Evolutionary conservation across 2,329 filamentous ascomycete species (phyloP).

Genomic region (Aspergillus sclerotialis): DNA sequence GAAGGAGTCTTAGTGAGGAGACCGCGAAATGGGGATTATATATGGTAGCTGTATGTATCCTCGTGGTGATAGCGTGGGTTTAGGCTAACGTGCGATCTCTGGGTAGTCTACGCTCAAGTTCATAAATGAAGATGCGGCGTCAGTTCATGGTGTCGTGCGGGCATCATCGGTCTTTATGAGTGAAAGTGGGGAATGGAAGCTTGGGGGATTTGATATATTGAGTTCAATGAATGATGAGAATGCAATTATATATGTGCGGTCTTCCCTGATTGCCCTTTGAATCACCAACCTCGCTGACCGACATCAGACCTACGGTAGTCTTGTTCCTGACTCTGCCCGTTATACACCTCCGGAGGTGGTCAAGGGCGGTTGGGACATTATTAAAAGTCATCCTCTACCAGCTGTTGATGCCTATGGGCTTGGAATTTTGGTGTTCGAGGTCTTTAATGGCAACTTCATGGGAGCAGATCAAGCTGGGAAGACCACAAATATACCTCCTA

Average conservation of each 20-base stretch:
- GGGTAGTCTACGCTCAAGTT: conserved; percentile 81
- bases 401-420: conserved; percentile 85
- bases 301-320: conserved; percentile 69
- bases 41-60: conserved; percentile 62
- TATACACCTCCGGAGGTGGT: conserved; percentile 84
- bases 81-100: neutral
- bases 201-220: conserved; percentile 86
- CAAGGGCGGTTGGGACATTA: conserved; percentile 81
- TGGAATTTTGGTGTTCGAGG: conserved; percentile 77
- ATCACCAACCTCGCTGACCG: conserved; percentile 9
- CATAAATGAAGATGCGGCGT: conserved; percentile 87
- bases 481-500: conserved; percentile 76
- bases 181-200: conserved; percentile 96
- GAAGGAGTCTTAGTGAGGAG: conserved; percentile 81
- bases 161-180: conserved; percentile 85
- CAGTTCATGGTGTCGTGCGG: conserved; percentile 80
- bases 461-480: conserved; percentile 74
- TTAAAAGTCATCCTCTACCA: conserved; percentile 73
- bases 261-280: neutral
- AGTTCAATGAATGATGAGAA: conserved; percentile 96
- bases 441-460: conserved; percentile 78
- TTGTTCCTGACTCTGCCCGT: conserved; percentile 75
- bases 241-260: conserved; percentile 72
- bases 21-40: conserved; percentile 96
- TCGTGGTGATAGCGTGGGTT: neutral